Conservation (phyloP, 352 stramenopile genomes). For the Halophytophthora polymorphica region DNA sequence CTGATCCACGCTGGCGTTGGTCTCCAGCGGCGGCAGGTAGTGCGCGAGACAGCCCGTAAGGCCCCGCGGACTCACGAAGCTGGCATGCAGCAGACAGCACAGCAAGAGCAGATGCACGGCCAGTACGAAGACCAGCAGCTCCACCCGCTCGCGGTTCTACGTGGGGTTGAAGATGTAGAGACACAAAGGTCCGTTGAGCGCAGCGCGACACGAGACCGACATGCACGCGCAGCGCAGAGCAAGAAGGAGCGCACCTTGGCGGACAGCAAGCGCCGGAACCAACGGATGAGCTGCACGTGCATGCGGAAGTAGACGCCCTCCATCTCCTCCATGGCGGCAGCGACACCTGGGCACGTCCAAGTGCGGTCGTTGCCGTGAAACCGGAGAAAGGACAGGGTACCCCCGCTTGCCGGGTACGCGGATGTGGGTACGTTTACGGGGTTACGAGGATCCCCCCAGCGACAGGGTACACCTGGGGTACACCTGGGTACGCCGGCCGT, state of each 20-base stretch:
- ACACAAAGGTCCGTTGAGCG: not conserved
- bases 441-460: too few relatives aligned
- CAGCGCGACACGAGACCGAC: constrained; percentile 3
- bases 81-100: constrained; percentile 48
- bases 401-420: too few relatives aligned
- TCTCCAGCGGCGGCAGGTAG: constrained; percentile 18
- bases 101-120: constrained; percentile 49
- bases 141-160: constrained; percentile 50
- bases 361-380: too few relatives aligned
- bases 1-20: constrained; percentile 10
- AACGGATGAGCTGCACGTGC: constrained; percentile 58
- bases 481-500: too few relatives aligned
- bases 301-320: constrained; percentile 80
- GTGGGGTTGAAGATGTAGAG: constrained; percentile 1
- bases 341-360: not conserved
- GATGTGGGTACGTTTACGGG: too few relatives aligned
- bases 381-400: too few relatives aligned
- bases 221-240: constrained; percentile 1
- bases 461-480: too few relatives aligned
- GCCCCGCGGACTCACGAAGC: constrained; percentile 35
- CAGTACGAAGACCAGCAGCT: constrained; percentile 59
- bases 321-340: constrained; percentile 37
- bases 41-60: constrained; percentile 32
- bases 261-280: constrained; percentile 35
- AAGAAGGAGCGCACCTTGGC: constrained; percentile 28